Percentiles rank a stretch among this genome's conserved stretches.
phyloP scores from a whole-genome alignment of 352 stramenopile species.

The Phytophthora sansomeana region DNA sequence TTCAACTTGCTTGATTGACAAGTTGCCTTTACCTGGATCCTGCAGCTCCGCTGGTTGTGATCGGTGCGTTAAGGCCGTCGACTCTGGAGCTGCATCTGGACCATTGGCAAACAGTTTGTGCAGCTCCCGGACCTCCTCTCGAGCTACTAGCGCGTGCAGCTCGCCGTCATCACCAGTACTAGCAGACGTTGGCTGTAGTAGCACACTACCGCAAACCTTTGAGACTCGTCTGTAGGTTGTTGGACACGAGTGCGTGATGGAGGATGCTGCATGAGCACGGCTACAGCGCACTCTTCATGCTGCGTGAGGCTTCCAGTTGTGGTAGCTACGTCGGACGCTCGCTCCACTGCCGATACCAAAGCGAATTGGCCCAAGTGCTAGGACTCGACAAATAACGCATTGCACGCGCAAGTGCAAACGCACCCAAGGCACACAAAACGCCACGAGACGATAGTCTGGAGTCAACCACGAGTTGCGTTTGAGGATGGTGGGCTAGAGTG shows the following conservation, averaged over 20 bases:
- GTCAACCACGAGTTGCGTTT: constrained; percentile 17
- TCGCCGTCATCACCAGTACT: constrained; percentile 21
- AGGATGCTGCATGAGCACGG: constrained; percentile 20
- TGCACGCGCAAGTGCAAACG: constrained; percentile 36
- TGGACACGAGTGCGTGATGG: constrained; percentile 1
- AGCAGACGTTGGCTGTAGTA: not conserved
- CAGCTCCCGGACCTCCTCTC: constrained; percentile 28
- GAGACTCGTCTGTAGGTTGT: constrained; percentile 25
- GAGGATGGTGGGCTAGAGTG: constrained; percentile 23
- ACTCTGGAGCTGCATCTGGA: not conserved
- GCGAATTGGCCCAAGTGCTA: constrained; percentile 31
- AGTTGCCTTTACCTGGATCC: constrained; percentile 2
- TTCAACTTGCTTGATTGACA: constrained; percentile 6
- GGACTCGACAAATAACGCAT: constrained; percentile 40
- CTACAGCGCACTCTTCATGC: constrained; percentile 12
- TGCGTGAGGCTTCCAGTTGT: constrained; percentile 16
- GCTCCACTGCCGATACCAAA: constrained; percentile 45
- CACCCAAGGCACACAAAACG: constrained; percentile 32
- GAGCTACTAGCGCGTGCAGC: constrained; percentile 22
- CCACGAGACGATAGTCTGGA: constrained; percentile 28
- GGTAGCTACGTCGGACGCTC: constrained; percentile 12
- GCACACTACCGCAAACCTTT: constrained; percentile 7
- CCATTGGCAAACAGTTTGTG: not conserved
- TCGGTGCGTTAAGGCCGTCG: not conserved
- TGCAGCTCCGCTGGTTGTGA: not conserved